These are phyloP conservation scores for Solanum infundibuliforme DNA, from an alignment of 257 asterid species.

Conservation along the genomic window DNA sequence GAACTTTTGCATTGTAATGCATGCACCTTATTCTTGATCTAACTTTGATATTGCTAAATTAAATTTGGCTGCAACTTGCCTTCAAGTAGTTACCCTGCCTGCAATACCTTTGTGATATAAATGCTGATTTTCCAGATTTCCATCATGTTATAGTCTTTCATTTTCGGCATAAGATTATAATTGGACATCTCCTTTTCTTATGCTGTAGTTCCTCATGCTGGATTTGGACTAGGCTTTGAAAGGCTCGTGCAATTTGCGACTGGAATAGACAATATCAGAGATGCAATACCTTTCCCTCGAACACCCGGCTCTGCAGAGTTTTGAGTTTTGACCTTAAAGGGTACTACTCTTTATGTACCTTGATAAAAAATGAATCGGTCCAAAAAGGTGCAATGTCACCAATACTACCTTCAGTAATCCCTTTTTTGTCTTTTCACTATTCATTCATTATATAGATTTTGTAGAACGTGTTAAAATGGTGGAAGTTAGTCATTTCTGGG, in stretches of 20 bases:
- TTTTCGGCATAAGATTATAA: not conserved
- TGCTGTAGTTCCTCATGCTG: conserved; percentile 86
- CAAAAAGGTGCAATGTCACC: not conserved
- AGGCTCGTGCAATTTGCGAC: conserved; percentile 96
- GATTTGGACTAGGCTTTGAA: conserved; percentile 95
- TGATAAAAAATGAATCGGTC: not conserved
- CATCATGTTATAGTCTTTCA: not conserved
- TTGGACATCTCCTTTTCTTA: not conserved
- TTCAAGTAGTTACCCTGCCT: not conserved
- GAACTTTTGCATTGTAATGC: not conserved
- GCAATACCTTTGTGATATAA: not conserved
- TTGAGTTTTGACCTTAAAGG: conserved; percentile 19
- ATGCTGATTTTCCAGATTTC: not conserved
- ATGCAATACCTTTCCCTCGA: conserved; percentile 90
- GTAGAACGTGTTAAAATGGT: not conserved
- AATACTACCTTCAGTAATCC: not conserved
- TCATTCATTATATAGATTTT: not conserved
- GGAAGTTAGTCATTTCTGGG: not conserved
- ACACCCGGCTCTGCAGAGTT: conserved; percentile 94
- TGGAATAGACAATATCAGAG: conserved; percentile 84
- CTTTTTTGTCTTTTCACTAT: not conserved
- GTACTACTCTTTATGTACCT: not conserved
- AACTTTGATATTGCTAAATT: not conserved
- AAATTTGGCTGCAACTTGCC: not conserved
- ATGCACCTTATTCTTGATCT: not conserved